A percentile compares a stretch with the other conserved stretches of the same genome.
Conservation (phyloP, 768 basidiomycete genomes). For the Boletales sp. region DNA sequence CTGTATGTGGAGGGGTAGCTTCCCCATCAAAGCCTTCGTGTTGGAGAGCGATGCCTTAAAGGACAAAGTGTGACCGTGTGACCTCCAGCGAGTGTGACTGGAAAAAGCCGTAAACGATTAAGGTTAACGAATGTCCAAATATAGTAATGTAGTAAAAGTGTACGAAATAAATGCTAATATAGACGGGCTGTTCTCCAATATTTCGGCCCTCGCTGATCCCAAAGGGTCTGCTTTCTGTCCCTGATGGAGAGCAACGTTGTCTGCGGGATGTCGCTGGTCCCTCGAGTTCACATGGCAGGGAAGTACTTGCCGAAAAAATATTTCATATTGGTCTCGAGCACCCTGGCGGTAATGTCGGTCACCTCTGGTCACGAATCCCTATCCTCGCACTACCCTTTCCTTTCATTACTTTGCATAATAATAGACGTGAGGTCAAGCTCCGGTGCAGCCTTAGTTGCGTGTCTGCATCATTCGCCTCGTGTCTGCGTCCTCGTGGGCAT, state of each 20-base stretch:
- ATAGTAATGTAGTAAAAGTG: too few species aligned
- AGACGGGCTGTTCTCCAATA: too few species aligned
- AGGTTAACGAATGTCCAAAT: too few species aligned
- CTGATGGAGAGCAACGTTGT: slow-evolving; percentile 12
- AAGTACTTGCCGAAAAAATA: slow-evolving; percentile 24
- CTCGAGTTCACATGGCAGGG: slow-evolving; percentile 24
- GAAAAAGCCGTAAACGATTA: too few species aligned
- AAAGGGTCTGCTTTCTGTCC: background rate
- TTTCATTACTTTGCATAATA: slow-evolving; percentile 10
- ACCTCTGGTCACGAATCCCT: background rate
- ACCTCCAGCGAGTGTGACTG: too few species aligned
- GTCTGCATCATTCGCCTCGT: slow-evolving; percentile 19
- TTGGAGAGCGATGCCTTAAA: too few species aligned
- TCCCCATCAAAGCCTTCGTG: too few species aligned
- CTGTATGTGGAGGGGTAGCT: too few species aligned
- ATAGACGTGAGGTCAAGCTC: slow-evolving; percentile 26
- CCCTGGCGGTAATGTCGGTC: slow-evolving; percentile 11
- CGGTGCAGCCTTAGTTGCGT: slow-evolving; percentile 12
- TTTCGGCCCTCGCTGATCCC: too few species aligned
- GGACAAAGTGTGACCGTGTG: too few species aligned
- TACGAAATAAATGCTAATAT: too few species aligned
- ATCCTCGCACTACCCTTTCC: background rate
- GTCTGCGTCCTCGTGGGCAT: slow-evolving; percentile 1
- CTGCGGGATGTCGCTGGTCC: slow-evolving; percentile 26
- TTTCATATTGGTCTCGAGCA: slow-evolving; percentile 27